Evolutionary conservation across 495 filamentous ascomycete species (phyloP), one percentile per base, ranked within the genome.

Genomic region (Pyrenula aspistea): DNA sequence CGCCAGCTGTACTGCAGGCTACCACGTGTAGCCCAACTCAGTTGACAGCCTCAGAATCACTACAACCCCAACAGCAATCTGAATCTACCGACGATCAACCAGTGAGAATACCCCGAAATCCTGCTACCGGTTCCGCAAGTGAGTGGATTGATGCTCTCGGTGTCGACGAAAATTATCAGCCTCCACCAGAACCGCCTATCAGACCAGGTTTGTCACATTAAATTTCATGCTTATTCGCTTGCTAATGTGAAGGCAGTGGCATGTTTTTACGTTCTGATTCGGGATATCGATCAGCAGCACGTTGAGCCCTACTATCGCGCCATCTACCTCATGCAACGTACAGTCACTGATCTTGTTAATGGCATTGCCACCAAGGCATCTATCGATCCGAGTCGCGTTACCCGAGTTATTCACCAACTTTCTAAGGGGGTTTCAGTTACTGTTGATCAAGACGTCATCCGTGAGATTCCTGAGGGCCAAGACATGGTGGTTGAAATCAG

Each of bases 371-470:
- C 73, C 25, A 96, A 96, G 70, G 88, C 83, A 63, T 77, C 84
- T 15, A 79, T 98, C 55, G 88, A 96, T 53, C 77, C 85, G 0
- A 67, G 72, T 1, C 78, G 77, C 25, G 80, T 97, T 48, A 67
- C 82, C 12, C 83, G 86, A 24, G 83, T 85, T 1, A 67, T 95
- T 22, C 88, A 78, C 36, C 73, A 91, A 56, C 85, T 86, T 22
- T 70, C 79, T 22, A 80, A 81, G 56, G 89, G 91, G 0, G 67
- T 96, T 2, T 81, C 87, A 60, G 84, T 98, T 51, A 83, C 91
- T 66, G 77, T 97, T 55, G 93, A 98, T 66, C 88, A 98, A 59
- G 90, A 96, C 52, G 83, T 93, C 24, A 83, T 98, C 20, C 79
- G 79, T n/a, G 86, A 91, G 66, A 75, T 97, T 15, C 77, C 83